Evolutionary conservation across 1,284 basidiomycete genomes (phyloP).

Genomic region (Porodaedalea pini): DNA sequence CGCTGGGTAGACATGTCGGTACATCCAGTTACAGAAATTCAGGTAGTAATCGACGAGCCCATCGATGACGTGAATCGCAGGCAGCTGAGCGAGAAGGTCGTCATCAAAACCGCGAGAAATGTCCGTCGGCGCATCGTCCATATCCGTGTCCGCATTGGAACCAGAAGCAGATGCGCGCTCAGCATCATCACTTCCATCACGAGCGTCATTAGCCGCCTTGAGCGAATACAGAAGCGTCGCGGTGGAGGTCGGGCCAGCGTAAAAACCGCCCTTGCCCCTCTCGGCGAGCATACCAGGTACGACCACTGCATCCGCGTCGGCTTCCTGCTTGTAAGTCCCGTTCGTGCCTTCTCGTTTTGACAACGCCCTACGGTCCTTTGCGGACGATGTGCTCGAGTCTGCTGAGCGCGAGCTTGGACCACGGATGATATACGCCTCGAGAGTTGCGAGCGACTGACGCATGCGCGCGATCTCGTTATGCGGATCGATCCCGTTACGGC

Average conservation of each 20-base stretch:
- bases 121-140: slow-evolving; percentile 23
- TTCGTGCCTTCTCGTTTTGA: slow-evolving; percentile 28
- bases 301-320: slow-evolving; percentile 42
- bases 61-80: slow-evolving; percentile 63
- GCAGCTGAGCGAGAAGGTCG: slow-evolving; percentile 65
- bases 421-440: slow-evolving; percentile 63
- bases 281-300: slow-evolving; percentile 65
- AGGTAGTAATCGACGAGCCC: slow-evolving; percentile 72
- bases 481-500: slow-evolving; percentile 55
- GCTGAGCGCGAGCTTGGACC: slow-evolving; percentile 34
- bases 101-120: slow-evolving; percentile 60
- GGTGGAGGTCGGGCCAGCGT: slow-evolving; percentile 69
- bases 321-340: slow-evolving; percentile 48
- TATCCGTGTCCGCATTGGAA: slow-evolving; percentile 6
- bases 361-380: slow-evolving; percentile 9
- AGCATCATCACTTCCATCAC: slow-evolving; percentile 42
- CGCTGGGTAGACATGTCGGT: slow-evolving; percentile 65
- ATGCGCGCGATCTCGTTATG: slow-evolving; percentile 68
- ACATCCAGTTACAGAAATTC: slow-evolving; percentile 81
- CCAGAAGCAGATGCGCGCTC: slow-evolving; percentile 12
- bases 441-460: slow-evolving; percentile 65
- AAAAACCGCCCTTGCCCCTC: slow-evolving; percentile 61
- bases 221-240: slow-evolving; percentile 64
- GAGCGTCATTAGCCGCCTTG: slow-evolving; percentile 39
- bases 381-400: slow-evolving; percentile 26